Conservation (phyloP, 164 flowering plant genomes). For the Kingdonia uniflora region DNA sequence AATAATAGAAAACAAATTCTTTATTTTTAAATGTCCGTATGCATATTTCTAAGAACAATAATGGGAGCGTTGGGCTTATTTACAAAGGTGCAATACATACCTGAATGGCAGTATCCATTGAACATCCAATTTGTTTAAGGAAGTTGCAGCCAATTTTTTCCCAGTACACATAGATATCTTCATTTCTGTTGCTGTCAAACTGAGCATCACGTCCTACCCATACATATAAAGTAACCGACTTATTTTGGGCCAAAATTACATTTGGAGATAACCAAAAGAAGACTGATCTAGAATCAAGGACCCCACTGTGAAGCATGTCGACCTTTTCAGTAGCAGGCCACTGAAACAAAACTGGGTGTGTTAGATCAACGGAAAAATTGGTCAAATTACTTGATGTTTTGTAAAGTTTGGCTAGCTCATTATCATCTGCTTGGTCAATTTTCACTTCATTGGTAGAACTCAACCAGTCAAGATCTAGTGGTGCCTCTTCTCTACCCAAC, state of each 20-base stretch:
- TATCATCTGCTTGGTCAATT: constrained; percentile 10
- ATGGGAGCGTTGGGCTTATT: not conserved
- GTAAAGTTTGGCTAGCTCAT: constrained; percentile 6
- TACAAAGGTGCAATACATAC: constrained; percentile 18
- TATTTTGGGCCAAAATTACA: constrained; percentile 11
- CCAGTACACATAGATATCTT: constrained; percentile 17
- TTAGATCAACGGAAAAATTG: constrained; percentile 5
- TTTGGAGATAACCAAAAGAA: constrained; percentile 26
- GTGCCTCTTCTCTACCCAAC: constrained; percentile 12
- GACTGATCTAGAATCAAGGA: constrained; percentile 34
- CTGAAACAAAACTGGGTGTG: constrained; percentile 18
- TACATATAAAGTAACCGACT: constrained; percentile 21
- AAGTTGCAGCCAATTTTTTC: constrained; percentile 22
- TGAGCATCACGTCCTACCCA: constrained; percentile 34
- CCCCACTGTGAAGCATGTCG: constrained; percentile 13
- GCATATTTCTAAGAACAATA: no score
- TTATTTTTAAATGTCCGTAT: no score
- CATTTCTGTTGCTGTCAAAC: constrained; percentile 4
- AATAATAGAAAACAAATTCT: no score
- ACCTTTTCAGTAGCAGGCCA: constrained; percentile 37
- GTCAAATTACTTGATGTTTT: constrained; percentile 9
- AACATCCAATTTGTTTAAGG: constrained; percentile 29
- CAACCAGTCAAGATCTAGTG: constrained; percentile 16
- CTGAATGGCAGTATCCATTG: constrained; percentile 29
- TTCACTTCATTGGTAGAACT: constrained; percentile 6